Percentiles rank a stretch among this genome's conserved stretches.
Conservation (phyloP, 1,284 basidiomycete species). For the Tilletia horrida region DNA sequence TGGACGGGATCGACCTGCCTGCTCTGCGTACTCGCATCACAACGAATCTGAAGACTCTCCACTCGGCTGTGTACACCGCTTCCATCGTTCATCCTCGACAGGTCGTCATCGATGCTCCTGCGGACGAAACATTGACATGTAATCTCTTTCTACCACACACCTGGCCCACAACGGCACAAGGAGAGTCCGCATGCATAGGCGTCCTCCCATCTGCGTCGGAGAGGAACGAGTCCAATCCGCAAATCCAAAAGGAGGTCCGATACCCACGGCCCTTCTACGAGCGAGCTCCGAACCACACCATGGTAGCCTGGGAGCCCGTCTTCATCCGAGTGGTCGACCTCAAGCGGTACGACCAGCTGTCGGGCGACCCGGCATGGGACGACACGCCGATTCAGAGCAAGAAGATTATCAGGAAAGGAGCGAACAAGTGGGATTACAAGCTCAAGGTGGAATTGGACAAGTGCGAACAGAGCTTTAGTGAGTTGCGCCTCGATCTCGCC, state of each 20-base stretch:
- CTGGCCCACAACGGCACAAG: background rate
- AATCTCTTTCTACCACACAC: background rate
- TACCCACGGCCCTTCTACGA: conserved; percentile 12
- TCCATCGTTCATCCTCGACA: background rate
- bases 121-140: background rate
- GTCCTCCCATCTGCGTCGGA: background rate
- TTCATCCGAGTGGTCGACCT: background rate
- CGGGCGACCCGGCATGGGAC: background rate
- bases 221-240: background rate
- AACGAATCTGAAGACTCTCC: background rate
- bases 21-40: background rate
- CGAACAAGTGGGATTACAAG: background rate
- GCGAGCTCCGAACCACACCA: background rate
- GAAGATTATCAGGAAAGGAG: background rate
- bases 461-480: conserved; percentile 1
- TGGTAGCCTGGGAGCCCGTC: background rate
- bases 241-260: no score
- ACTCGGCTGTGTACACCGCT: background rate
- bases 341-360: background rate
- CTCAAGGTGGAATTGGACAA: background rate
- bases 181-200: background rate
- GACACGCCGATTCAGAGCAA: background rate
- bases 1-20: background rate
- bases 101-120: background rate
- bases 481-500: no score